Percentiles rank a stretch among this genome's conserved stretches.
These are phyloP conservation scores for Coelastrella sp. DNA, from an alignment of 139 green algal genomes.

Conservation along the genomic window DNA sequence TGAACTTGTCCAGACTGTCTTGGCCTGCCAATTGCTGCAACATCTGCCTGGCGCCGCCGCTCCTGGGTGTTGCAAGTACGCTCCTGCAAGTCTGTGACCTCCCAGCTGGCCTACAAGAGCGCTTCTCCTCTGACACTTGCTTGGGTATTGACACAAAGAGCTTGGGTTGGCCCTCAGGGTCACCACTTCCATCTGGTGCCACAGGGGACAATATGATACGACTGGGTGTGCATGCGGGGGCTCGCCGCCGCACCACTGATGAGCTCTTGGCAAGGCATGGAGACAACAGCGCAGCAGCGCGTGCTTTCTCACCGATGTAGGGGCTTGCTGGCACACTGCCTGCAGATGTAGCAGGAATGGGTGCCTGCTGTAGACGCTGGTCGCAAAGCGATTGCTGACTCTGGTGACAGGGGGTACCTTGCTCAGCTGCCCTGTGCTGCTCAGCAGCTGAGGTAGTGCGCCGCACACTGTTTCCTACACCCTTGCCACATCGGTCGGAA, in stretches of 20 bases:
- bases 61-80: constrained; percentile 5
- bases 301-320: background rate
- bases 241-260: background rate
- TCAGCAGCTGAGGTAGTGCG: background rate
- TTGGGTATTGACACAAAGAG: constrained; percentile 46
- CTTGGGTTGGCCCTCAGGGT: background rate
- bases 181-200: constrained; percentile 7
- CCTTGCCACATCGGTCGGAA: background rate
- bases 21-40: constrained; percentile 30
- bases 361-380: no score
- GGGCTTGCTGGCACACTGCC: constrained; percentile 1
- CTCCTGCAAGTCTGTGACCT: background rate
- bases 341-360: no score
- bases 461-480: background rate
- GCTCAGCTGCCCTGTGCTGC: background rate
- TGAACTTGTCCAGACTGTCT: background rate
- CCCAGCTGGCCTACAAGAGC: background rate
- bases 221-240: constrained; percentile 17
- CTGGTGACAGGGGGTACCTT: background rate
- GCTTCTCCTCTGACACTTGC: background rate
- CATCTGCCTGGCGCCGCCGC: background rate
- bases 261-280: background rate
- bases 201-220: constrained; percentile 44
- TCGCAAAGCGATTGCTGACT: background rate
- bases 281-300: background rate